These are phyloP conservation scores for Trichosporon sp. DNA, from an alignment of 1,284 basidiomycete species.

Conservation along the genomic window DNA sequence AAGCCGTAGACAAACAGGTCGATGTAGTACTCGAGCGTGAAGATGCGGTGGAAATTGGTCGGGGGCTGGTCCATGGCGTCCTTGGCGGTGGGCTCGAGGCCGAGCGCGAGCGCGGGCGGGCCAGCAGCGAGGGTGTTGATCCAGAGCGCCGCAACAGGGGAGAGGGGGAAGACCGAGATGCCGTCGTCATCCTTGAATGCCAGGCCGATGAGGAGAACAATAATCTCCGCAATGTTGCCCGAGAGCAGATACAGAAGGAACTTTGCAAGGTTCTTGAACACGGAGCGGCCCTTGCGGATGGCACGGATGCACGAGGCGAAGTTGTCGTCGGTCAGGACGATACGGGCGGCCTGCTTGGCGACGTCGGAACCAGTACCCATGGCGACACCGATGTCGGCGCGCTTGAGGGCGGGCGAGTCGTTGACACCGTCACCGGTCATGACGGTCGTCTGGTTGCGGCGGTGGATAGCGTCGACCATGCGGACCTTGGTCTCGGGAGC, in stretches of 20 bases:
- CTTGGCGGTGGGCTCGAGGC: conserved; percentile 63
- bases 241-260: conserved; percentile 61
- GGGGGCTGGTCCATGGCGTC: conserved; percentile 67
- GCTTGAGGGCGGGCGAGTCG: conserved; percentile 63
- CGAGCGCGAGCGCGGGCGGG: conserved; percentile 66
- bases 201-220: conserved; percentile 67
- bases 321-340: conserved; percentile 72
- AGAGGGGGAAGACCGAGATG: conserved; percentile 68
- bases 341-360: conserved; percentile 64
- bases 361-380: conserved; percentile 76
- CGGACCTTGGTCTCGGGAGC: conserved; percentile 62
- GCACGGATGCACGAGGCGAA: conserved; percentile 71
- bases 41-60: conserved; percentile 61
- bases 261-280: conserved; percentile 59
- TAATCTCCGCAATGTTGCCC: conserved; percentile 66
- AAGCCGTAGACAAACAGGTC: conserved; percentile 68
- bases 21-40: conserved; percentile 61
- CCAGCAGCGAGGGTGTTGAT: conserved; percentile 61
- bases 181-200: conserved; percentile 65
- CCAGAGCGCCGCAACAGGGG: conserved; percentile 69
- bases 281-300: conserved; percentile 66
- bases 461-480: conserved; percentile 65
- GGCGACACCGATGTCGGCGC: conserved; percentile 67
- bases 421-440: conserved; percentile 65
- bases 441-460: conserved; percentile 56